Base-by-base conservation (phyloP, 768 basidiomycete species). In the Pilatotrama ljubarskyi region DNA sequence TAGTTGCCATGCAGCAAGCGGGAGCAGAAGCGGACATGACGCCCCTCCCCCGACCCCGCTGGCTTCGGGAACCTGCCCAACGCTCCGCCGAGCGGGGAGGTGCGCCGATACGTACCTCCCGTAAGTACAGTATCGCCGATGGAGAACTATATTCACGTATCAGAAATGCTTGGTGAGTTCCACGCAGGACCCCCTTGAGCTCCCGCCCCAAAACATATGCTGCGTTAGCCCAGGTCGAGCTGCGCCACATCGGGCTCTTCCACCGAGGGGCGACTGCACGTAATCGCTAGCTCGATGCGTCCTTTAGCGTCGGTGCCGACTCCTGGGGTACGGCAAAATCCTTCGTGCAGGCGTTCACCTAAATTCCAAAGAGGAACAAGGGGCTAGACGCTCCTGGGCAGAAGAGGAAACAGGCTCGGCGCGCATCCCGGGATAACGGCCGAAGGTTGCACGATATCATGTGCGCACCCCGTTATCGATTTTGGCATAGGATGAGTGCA, bases 401-500 rank as follows among this genome's bases (percentile, higher is more conserved):
- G 13, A n/a, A 26, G 15, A 14, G 38, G 3, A 5, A 6, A n/a
- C 18, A 14, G 37, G 18, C 14, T n/a, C 38, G 36, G 50, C 18
- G 14, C 24, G 50, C 29, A 14, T 37, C 35, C 32, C 50, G 51
- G 48, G 9, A 25, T 2, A 17, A 53, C 26, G 11, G 13, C 41
- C 29, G 40, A 20, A 32, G 25, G 22, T 22, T 20, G 37, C 37
- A n/a, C 1, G 14, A 15, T 47, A 38, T 47, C 55, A 40, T 48
- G 25, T 36, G 47, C 46, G 17, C 25, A 17, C n/a, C 36, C 20
- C 35, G 11, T 42, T 57, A 57, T 57, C 56, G 47, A 53, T 53
- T 43, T 20, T n/a, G 22, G 48, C 56, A 42, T 57, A 48, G 55
- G 47, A 48, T 32, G 55, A 57, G 55, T 49, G 37, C 40, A 3